Conservation (phyloP, 306 rosid genomes). For the Ceratonia siliqua region DNA sequence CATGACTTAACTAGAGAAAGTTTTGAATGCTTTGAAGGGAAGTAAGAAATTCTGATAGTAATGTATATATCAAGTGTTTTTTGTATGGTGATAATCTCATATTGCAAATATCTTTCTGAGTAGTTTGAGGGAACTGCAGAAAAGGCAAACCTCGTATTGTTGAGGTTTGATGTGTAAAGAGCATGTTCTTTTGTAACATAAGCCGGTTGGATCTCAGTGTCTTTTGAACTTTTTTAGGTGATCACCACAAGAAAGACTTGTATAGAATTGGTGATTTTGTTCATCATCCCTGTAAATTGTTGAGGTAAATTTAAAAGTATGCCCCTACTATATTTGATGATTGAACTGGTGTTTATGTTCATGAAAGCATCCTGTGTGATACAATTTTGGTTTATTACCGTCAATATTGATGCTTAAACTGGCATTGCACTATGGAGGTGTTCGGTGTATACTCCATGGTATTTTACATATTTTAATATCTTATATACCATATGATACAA, state of each 20-base stretch:
- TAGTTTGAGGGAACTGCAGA: slow-evolving; percentile 41
- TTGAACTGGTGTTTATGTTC: not conserved
- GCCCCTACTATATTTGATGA: slow-evolving; percentile 21
- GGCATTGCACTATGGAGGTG: too few relatives aligned
- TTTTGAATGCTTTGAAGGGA: slow-evolving; percentile 33
- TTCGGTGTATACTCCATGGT: too few relatives aligned
- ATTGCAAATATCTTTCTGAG: slow-evolving; percentile 35
- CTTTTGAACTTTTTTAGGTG: slow-evolving; percentile 40
- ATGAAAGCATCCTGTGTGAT: not conserved
- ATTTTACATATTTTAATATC: too few relatives aligned
- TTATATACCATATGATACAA: too few relatives aligned
- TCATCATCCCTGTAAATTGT: slow-evolving; percentile 47
- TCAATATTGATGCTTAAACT: too few relatives aligned
- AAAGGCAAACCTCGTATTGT: slow-evolving; percentile 54
- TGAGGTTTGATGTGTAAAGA: slow-evolving; percentile 51
- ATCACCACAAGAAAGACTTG: slow-evolving; percentile 50
- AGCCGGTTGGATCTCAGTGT: slow-evolving; percentile 31
- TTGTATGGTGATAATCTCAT: slow-evolving; percentile 27
- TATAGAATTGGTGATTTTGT: slow-evolving; percentile 54
- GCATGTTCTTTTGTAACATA: slow-evolving; percentile 53
- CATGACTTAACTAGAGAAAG: slow-evolving; percentile 48
- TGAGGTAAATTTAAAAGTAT: slow-evolving; percentile 31
- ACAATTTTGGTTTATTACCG: not conserved
- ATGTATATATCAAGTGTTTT: slow-evolving; percentile 34
- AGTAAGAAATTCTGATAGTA: slow-evolving; percentile 32